Conservation (phyloP, 1,284 basidiomycete genomes). For the Ceratobasidium sp. region DNA sequence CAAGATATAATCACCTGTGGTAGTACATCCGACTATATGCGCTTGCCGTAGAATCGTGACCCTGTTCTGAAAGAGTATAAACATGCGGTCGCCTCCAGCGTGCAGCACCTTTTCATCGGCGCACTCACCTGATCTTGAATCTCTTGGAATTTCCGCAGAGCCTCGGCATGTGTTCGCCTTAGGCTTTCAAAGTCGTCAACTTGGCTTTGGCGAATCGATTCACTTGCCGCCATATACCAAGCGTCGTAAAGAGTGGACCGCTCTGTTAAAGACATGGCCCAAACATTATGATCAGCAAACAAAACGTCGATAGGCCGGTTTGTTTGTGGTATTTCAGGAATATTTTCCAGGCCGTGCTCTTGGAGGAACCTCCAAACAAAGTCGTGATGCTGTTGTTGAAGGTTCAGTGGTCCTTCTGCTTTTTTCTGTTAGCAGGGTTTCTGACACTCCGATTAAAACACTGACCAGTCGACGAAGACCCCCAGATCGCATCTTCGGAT, state of each 20-base stretch:
- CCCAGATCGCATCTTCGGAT: no score
- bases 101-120: background rate
- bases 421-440: no score
- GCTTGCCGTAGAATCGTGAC: constrained; percentile 38
- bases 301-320: constrained; percentile 31
- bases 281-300: constrained; percentile 20
- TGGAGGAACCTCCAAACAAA: background rate
- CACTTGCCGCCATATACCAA: constrained; percentile 35
- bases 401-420: no score
- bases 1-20: no score
- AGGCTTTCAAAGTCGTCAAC: constrained; percentile 53
- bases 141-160: constrained; percentile 48
- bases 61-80: constrained; percentile 12
- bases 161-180: constrained; percentile 49
- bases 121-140: constrained; percentile 52
- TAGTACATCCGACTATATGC: constrained; percentile 46
- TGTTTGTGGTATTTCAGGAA: constrained; percentile 9
- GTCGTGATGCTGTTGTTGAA: background rate
- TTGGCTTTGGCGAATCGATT: constrained; percentile 49
- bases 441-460: no score
- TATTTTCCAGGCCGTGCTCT: background rate
- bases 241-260: constrained; percentile 25
- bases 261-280: constrained; percentile 40
- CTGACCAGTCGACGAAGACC: no score
- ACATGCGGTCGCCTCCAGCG: no score